Conservation (phyloP, 257 asterid genomes). For the Solanum appendiculatum region DNA sequence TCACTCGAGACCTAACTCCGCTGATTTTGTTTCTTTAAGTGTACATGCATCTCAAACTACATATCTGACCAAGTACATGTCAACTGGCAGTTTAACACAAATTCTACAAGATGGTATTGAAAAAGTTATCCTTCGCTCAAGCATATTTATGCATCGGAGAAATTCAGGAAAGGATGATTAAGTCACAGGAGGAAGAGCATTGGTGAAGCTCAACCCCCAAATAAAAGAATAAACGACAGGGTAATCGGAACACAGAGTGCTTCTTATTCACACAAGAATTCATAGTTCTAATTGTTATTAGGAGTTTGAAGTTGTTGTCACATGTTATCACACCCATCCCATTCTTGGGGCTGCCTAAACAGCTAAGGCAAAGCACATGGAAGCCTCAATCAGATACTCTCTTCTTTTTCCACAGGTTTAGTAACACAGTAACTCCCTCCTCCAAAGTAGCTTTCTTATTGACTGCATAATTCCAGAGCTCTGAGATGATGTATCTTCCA, state of each 20-base stretch:
- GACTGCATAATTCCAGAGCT: constrained; percentile 73
- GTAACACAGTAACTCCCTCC: constrained; percentile 59
- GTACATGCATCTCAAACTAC: background rate
- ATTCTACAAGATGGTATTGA: background rate
- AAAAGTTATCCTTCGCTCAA: background rate
- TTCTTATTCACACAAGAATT: background rate
- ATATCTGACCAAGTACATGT: background rate
- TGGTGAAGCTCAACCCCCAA: background rate
- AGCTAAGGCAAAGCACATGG: background rate
- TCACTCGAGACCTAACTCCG: background rate
- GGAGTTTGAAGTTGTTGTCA: background rate
- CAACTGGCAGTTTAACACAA: background rate
- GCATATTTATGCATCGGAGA: background rate
- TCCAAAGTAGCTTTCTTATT: constrained; percentile 51
- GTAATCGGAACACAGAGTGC: background rate
- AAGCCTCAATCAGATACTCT: constrained; percentile 12
- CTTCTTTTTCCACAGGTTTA: constrained; percentile 48
- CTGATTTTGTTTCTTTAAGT: background rate
- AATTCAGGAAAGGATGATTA: background rate
- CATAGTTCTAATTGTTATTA: background rate
- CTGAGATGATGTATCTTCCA: constrained; percentile 62
- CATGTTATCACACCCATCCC: background rate
- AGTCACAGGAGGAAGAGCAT: background rate
- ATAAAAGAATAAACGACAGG: background rate
- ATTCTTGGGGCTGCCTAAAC: background rate